phyloP scores from a whole-genome alignment of 2,329 filamentous ascomycete species.

The Endothia cerciana region DNA sequence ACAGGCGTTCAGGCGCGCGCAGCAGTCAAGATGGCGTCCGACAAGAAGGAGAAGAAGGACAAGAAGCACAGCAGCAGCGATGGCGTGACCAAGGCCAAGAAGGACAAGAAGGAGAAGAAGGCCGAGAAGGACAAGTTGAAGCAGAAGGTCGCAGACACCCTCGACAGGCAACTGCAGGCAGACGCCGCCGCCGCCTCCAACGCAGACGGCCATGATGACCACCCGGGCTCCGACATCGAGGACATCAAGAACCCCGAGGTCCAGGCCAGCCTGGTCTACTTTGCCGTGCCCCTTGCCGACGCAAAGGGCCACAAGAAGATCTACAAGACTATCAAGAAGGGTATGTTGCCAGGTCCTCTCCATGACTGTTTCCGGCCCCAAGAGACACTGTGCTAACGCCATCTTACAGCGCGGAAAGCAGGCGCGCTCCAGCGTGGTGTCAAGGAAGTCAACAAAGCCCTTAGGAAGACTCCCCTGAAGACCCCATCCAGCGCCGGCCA shows the following conservation, averaged over 20 bases:
- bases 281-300: constrained; percentile 79
- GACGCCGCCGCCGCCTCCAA: constrained; percentile 55
- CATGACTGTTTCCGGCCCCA: not conserved
- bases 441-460: constrained; percentile 97
- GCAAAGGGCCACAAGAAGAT: constrained; percentile 76
- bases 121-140: constrained; percentile 75
- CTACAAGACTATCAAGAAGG: constrained; percentile 65
- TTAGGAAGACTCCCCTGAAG: constrained; percentile 83
- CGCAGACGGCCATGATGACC: constrained; percentile 47
- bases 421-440: constrained; percentile 97
- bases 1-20: not conserved
- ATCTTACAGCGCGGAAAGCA: constrained; percentile 80
- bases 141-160: constrained; percentile 58
- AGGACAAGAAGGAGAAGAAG: constrained; percentile 69
- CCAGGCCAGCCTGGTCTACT: constrained; percentile 67
- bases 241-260: constrained; percentile 48
- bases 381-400: constrained; percentile 15
- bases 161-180: constrained; percentile 68
- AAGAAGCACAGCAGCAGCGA: constrained; percentile 55
- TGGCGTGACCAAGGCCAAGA: constrained; percentile 58
- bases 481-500: constrained; percentile 59
- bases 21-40: constrained; percentile 48
- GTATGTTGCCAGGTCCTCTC: constrained; percentile 43
- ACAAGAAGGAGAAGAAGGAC: constrained; percentile 62
- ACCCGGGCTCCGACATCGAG: constrained; percentile 34